Base-by-base conservation (phyloP, 176 grass and related monocot genomes). In the Miscanthus lutarioriparius region DNA sequence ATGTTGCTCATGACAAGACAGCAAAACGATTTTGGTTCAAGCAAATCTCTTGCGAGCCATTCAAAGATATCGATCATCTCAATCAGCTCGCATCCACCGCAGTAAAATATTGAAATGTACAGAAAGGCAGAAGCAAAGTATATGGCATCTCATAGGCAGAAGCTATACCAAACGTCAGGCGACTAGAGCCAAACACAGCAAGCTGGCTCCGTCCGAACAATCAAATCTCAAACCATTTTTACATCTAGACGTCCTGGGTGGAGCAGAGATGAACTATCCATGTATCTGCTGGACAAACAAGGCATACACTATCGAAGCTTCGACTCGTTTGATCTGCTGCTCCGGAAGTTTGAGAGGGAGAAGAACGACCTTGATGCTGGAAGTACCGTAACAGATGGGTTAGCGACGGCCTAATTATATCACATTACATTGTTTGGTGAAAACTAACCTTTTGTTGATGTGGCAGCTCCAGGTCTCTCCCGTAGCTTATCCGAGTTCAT, bases 271-370 rank as follows among this genome's bases (percentile, higher is more conserved):
- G 13, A 72, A 82, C 59, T 32, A 84, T 66, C 85, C 74, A 84
- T 64, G 51, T 84, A 63, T 64, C 62, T 35, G 79, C 74, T 33
- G 64, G 74, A 75, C 26, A 73, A 65, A 75, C 59, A 77, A 63
- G 20, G 72, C n/a, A 38, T 79, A 22, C 75, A 72, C 86, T 94
- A 99, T 94, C 93, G 88, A 78, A 86, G 90, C 84, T 94, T 99
- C 5, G 91, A 86, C 61, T 99, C 93, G 6, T 88, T 94, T 10
- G 91, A 96, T 82, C 87, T 99, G 93, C 89, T 99, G 88, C 97
- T 99, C 90, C 97, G 87, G 88, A 99, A 99, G 83, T 91, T 99
- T 84, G 96, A 96, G 39, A 99, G 93, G 61, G 93, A 99, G 91
- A 96, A 99, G 84, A 99, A 99, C 40, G 97, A 94, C 79, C 97